phyloP scores from a whole-genome alignment of 2,329 filamentous ascomycete genomes.

The Phoma sp. region DNA sequence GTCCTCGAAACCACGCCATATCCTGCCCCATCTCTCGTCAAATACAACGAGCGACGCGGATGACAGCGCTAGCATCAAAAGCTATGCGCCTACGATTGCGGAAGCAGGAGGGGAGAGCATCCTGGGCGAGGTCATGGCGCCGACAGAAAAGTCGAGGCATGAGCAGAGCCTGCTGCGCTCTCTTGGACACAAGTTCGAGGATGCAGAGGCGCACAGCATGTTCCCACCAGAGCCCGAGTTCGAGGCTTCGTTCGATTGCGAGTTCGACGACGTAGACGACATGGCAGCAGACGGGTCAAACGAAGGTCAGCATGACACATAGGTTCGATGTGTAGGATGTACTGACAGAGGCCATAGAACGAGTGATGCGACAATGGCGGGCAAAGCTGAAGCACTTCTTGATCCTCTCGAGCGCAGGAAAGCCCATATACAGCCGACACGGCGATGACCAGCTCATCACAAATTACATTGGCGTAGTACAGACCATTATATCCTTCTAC shows the following conservation, averaged over 20 bases:
- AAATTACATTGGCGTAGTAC: constrained; percentile 91
- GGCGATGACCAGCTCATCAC: constrained; percentile 90
- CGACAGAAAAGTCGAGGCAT: constrained; percentile 66
- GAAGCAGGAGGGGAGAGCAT: constrained; percentile 76
- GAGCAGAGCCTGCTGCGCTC: constrained; percentile 74
- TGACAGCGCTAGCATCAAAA: constrained; percentile 71
- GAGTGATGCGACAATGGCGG: constrained; percentile 77
- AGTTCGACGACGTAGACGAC: constrained; percentile 79
- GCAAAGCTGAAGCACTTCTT: constrained; percentile 96
- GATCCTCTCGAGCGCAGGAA: constrained; percentile 93
- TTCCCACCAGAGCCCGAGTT: constrained; percentile 55
- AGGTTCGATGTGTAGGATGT: constrained; percentile 24
- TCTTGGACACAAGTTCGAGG: constrained; percentile 65
- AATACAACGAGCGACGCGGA: constrained; percentile 63
- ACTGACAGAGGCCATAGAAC: constrained; percentile 48
- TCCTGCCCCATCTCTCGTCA: constrained; percentile 49
- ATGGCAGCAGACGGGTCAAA: constrained; percentile 61
- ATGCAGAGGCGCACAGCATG: constrained; percentile 63
- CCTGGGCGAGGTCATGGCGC: constrained; percentile 72
- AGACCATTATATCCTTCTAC: constrained; percentile 98
- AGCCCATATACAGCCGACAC: constrained; percentile 96
- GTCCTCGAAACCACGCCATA: constrained; percentile 50
- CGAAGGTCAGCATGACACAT: constrained; percentile 62
- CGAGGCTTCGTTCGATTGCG: constrained; percentile 72
- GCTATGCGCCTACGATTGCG: constrained; percentile 69